phyloP scores from a whole-genome alignment of 768 basidiomycete species.

The Hericium erinaceus region DNA sequence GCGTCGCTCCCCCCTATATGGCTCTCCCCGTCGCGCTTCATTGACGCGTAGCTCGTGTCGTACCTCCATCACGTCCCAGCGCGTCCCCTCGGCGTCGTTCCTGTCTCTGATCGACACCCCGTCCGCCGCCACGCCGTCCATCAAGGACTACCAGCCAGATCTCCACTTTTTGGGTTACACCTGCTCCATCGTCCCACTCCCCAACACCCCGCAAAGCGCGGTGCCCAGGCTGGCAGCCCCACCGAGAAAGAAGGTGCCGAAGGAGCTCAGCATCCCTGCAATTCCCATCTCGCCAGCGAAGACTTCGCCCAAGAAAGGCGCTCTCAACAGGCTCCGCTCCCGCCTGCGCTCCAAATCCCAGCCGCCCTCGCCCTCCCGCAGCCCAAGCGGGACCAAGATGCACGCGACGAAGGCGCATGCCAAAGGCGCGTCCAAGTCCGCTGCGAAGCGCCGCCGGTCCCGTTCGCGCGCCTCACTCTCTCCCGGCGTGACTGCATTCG shows the following conservation, averaged over 20 bases:
- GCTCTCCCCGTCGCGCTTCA: conserved; percentile 24
- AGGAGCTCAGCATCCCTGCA: conserved; percentile 30
- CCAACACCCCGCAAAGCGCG: conserved; percentile 2
- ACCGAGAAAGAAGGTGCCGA: neutral
- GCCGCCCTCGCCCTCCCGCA: conserved; percentile 18
- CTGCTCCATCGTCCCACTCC: conserved; percentile 43
- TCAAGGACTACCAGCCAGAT: conserved; percentile 41
- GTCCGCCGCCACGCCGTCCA: conserved; percentile 32
- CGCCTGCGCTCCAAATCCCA: conserved; percentile 29
- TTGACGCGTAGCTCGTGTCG: conserved; percentile 18
- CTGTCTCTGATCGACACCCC: conserved; percentile 34
- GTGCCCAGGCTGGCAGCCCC: neutral
- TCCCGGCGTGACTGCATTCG: neutral
- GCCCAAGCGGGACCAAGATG: conserved; percentile 3
- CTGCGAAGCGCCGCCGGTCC: neutral
- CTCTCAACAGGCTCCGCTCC: conserved; percentile 34
- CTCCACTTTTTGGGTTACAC: conserved; percentile 57
- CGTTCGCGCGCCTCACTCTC: neutral
- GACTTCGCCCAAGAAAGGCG: conserved; percentile 14
- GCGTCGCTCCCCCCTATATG: conserved; percentile 13
- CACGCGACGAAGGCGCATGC: conserved; percentile 12
- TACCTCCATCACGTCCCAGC: conserved; percentile 30
- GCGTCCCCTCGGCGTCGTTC: conserved; percentile 37
- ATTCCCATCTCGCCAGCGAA: conserved; percentile 29
- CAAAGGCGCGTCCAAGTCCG: conserved; percentile 7